A percentile compares a stretch with the other conserved stretches of the same genome.
These are phyloP conservation scores for Solanum hybrid DNA, from an alignment of 305 asterid species.

Conservation along the genomic window DNA sequence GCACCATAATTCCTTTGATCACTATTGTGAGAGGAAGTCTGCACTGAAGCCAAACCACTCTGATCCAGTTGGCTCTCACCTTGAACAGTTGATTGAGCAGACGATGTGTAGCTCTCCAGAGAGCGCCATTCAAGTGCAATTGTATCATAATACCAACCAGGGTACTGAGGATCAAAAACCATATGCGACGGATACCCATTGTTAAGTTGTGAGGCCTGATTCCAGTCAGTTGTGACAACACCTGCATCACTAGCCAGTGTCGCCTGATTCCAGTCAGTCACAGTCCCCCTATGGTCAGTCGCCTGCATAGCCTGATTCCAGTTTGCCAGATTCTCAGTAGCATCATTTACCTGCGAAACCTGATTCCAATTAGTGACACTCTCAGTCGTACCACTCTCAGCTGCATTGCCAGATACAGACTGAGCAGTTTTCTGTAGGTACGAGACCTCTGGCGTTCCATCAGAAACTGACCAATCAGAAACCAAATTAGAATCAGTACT, in stretches of 20 bases:
- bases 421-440: conserved; percentile 67
- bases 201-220: conserved; percentile 42
- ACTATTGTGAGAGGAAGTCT: conserved; percentile 29
- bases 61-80: conserved; percentile 40
- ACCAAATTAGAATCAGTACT: conserved; percentile 8
- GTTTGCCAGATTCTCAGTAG: conserved; percentile 20
- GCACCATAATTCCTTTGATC: conserved; percentile 20
- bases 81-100: conserved; percentile 40
- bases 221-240: conserved; percentile 40
- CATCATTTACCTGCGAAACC: conserved; percentile 32
- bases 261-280: conserved; percentile 40
- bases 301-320: conserved; percentile 43
- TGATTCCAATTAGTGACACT: conserved; percentile 57
- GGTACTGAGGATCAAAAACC: conserved; percentile 90
- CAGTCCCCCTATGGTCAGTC: conserved; percentile 25
- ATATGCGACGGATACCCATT: conserved; percentile 80
- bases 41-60: conserved; percentile 27
- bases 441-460: conserved; percentile 44
- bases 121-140: conserved; percentile 63
- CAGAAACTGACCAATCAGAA: too few species aligned
- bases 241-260: conserved; percentile 32
- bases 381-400: conserved; percentile 46
- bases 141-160: conserved; percentile 87
- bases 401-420: conserved; percentile 40
- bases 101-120: conserved; percentile 45